These are phyloP conservation scores for Aureobasidium sp. DNA, from an alignment of 2,329 filamentous ascomycete species.

Conservation along the genomic window DNA sequence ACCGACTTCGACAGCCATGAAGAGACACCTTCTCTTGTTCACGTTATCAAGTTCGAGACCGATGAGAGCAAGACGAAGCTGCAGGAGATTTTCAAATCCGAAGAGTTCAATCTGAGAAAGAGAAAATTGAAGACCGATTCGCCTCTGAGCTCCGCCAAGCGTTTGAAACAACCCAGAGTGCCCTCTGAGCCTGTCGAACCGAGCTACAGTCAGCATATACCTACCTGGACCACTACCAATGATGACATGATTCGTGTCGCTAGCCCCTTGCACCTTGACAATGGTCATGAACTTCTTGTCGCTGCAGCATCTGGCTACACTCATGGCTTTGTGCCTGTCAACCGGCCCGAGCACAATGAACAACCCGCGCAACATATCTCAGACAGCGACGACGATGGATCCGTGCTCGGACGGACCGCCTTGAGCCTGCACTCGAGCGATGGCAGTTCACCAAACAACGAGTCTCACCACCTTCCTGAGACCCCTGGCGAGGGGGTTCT, in stretches of 20 bases:
- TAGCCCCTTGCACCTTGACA: neutral
- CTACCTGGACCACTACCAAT: conserved; percentile 1
- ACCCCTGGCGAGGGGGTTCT: neutral
- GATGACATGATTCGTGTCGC: neutral
- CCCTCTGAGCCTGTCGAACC: neutral
- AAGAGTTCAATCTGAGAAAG: neutral
- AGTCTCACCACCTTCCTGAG: neutral
- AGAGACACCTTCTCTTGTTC: neutral
- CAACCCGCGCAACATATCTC: neutral
- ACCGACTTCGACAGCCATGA: conserved; percentile 5
- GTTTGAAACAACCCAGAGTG: neutral
- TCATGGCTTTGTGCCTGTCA: neutral
- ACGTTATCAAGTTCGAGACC: neutral
- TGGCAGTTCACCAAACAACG: neutral
- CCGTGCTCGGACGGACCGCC: neutral
- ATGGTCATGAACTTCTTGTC: neutral
- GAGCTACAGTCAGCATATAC: neutral
- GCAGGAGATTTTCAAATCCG: neutral
- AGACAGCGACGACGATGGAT: neutral
- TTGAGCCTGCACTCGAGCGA: neutral
- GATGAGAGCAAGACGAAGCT: neutral
- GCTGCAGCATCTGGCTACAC: neutral
- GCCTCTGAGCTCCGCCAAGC: neutral
- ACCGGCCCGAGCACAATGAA: neutral
- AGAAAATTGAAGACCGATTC: neutral